phyloP scores from a whole-genome alignment of 2,329 filamentous ascomycete genomes.

The Fusarium floridanum region DNA sequence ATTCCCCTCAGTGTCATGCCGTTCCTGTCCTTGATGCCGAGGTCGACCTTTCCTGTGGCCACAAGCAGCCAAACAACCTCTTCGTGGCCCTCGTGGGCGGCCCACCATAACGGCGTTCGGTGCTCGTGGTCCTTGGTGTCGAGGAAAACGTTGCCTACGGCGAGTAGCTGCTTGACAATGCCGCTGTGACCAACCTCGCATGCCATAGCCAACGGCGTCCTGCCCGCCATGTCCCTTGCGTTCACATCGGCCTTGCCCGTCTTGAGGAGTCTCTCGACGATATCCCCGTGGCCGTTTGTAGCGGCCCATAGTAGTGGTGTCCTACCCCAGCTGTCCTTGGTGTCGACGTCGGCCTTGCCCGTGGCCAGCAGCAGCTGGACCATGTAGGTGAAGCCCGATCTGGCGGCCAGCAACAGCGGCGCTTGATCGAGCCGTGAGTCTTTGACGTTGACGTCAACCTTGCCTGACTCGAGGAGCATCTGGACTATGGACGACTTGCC shows the following conservation, averaged over 20 bases:
- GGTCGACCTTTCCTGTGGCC: not conserved
- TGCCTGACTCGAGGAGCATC: constrained; percentile 1
- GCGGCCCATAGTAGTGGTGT: not conserved
- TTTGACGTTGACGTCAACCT: not conserved
- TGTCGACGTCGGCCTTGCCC: not conserved
- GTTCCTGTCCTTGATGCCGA: not conserved
- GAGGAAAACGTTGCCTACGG: not conserved
- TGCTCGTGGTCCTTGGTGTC: not conserved
- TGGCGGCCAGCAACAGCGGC: not conserved
- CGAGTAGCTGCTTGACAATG: not conserved
- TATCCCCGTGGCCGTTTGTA: constrained; percentile 15
- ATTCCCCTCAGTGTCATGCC: not conserved
- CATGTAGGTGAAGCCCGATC: not conserved
- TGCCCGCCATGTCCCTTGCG: not conserved
- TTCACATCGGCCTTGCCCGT: constrained; percentile 23
- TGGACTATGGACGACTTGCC: constrained; percentile 1
- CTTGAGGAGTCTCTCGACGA: constrained; percentile 29
- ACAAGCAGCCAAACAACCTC: not conserved
- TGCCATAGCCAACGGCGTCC: not conserved
- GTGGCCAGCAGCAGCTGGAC: not conserved
- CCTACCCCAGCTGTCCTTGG: not conserved
- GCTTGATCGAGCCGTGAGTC: not conserved
- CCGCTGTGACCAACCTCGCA: not conserved
- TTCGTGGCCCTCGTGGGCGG: not conserved
- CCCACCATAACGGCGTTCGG: not conserved